phyloP scores from a whole-genome alignment of 192 early-diverging fungal species.

The Oehlia diaphana region DNA sequence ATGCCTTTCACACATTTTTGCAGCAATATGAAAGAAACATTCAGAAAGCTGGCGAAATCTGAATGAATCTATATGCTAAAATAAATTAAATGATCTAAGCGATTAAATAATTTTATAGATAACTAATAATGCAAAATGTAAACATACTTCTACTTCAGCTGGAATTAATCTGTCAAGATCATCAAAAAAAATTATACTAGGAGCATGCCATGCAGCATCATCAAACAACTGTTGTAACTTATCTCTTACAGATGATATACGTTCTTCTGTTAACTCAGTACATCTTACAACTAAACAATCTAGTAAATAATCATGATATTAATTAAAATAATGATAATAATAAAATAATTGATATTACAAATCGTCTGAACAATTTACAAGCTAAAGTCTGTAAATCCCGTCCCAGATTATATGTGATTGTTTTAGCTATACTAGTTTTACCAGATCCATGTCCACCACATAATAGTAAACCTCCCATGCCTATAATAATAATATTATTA shows the following conservation, averaged over 20 bases:
- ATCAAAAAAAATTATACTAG: constrained; percentile 74
- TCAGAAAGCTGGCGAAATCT: constrained; percentile 65
- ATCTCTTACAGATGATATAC: constrained; percentile 60
- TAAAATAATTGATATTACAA: constrained; percentile 36
- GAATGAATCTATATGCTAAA: constrained; percentile 61
- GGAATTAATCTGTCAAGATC: constrained; percentile 74
- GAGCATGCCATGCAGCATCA: constrained; percentile 67
- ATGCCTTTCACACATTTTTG: constrained; percentile 48
- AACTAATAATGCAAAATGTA: neutral
- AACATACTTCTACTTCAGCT: constrained; percentile 66
- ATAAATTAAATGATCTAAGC: neutral
- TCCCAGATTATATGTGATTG: constrained; percentile 45
- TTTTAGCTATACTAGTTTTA: constrained; percentile 66
- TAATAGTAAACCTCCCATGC: constrained; percentile 60
- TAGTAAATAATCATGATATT: constrained; percentile 29
- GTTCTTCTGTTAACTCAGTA: constrained; percentile 58
- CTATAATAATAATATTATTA: constrained; percentile 3
- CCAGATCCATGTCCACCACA: constrained; percentile 75
- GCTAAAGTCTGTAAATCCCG: constrained; percentile 45
- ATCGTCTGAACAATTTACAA: constrained; percentile 39
- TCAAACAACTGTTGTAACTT: constrained; percentile 59
- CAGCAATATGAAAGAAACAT: constrained; percentile 57
- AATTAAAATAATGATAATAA: constrained; percentile 7
- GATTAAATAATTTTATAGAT: neutral
- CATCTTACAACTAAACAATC: constrained; percentile 57